These are phyloP conservation scores for Eutrema yunnanense DNA, from an alignment of 345 rosid genomes.

Conservation along the genomic window DNA sequence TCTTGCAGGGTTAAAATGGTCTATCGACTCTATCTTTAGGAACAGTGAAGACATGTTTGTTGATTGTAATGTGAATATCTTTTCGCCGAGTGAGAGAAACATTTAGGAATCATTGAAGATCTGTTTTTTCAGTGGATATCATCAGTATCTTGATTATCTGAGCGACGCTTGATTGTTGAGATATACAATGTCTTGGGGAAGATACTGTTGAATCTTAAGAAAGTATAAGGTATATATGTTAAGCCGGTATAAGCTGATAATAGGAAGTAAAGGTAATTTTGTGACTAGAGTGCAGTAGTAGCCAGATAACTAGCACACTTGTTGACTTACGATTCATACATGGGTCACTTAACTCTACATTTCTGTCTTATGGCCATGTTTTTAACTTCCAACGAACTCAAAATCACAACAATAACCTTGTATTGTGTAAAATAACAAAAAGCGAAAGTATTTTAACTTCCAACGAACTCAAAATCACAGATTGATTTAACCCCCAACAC, in stretches of 20 bases:
- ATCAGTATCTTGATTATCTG: background rate
- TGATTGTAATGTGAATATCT: slow-evolving; percentile 1
- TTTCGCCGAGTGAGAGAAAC: background rate
- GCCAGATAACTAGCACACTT: too few relatives aligned
- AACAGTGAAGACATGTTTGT: slow-evolving; percentile 7
- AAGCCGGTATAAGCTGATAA: too few relatives aligned
- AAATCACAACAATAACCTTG: too few relatives aligned
- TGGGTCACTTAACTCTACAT: background rate
- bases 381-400: too few relatives aligned
- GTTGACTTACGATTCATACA: too few relatives aligned
- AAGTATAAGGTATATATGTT: background rate
- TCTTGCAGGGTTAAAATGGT: slow-evolving; percentile 10
- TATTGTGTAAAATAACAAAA: too few relatives aligned
- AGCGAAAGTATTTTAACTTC: too few relatives aligned
- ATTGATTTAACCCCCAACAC: too few relatives aligned
- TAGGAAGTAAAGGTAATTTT: too few relatives aligned
- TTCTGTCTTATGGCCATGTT: too few relatives aligned
- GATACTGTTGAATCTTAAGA: slow-evolving; percentile 8
- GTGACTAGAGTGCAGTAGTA: too few relatives aligned
- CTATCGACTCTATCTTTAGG: background rate
- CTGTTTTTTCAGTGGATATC: background rate
- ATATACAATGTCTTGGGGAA: background rate
- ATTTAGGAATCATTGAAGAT: background rate
- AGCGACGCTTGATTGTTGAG: background rate
- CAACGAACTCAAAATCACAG: too few relatives aligned